These are phyloP conservation scores for Monosporozyma yasuniensis DNA, from an alignment of 805 yeast species.

Conservation along the genomic window DNA sequence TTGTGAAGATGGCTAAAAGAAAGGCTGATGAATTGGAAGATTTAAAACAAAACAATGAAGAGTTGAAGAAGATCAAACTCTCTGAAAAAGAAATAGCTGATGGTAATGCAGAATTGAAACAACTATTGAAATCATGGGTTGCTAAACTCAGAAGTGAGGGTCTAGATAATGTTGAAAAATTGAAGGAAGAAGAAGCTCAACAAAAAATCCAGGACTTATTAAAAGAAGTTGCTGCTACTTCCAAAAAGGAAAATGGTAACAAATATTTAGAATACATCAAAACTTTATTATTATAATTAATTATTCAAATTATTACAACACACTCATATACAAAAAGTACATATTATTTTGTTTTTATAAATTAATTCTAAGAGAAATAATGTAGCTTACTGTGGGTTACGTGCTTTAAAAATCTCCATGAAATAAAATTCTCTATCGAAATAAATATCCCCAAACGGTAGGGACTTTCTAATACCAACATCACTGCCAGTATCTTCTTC, in stretches of 20 bases:
- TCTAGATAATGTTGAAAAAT: constrained; percentile 14
- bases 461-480: constrained; percentile 31
- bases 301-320: not conserved
- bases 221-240: constrained; percentile 11
- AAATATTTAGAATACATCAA: constrained; percentile 17
- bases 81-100: constrained; percentile 38
- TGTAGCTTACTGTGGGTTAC: not conserved
- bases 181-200: constrained; percentile 31
- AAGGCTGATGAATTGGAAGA: constrained; percentile 83
- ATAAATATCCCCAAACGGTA: constrained; percentile 48
- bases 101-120: constrained; percentile 43
- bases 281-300: constrained; percentile 12
- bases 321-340: not conserved
- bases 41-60: constrained; percentile 35
- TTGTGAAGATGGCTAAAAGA: constrained; percentile 89
- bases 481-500: not conserved
- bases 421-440: constrained; percentile 41
- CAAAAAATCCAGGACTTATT: constrained; percentile 17
- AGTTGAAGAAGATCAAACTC: constrained; percentile 43
- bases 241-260: constrained; percentile 7
- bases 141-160: constrained; percentile 30
- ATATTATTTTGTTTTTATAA: not conserved
- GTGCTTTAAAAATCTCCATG: constrained; percentile 16
- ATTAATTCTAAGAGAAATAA: not conserved
- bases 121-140: constrained; percentile 48